A percentile compares a stretch with the other conserved stretches of the same genome.
Evolutionary conservation across 768 basidiomycete genomes (phyloP).

Genomic region (Leccinum rimulosum): DNA sequence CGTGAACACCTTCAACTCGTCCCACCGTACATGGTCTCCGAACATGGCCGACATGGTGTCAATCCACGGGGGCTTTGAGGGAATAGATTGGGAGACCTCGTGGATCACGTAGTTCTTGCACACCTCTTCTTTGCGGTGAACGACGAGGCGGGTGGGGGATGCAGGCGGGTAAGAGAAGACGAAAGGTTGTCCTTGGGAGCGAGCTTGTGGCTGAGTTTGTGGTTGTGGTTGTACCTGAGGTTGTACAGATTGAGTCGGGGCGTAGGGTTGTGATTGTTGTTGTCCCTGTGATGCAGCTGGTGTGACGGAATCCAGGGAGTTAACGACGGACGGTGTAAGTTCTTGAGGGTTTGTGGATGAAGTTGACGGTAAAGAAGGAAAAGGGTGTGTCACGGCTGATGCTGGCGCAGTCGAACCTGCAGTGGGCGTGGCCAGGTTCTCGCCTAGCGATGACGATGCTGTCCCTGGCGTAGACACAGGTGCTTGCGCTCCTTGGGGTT

Average conservation of each 20-base stretch:
- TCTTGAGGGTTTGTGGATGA: conserved; percentile 1
- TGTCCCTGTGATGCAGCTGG: background rate
- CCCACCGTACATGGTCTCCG: conserved; percentile 82
- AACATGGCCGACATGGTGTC: conserved; percentile 83
- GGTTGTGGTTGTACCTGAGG: background rate
- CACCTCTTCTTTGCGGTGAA: conserved; percentile 46
- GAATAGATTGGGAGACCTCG: conserved; percentile 48
- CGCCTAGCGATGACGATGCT: background rate
- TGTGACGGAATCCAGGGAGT: background rate
- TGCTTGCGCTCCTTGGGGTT: conserved; percentile 3
- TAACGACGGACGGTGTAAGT: background rate
- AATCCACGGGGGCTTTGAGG: conserved; percentile 54
- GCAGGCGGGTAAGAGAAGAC: conserved; percentile 10
- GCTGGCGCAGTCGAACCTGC: background rate
- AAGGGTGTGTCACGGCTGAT: background rate
- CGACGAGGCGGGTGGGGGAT: conserved; percentile 14
- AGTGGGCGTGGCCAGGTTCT: background rate
- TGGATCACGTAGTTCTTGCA: conserved; percentile 73
- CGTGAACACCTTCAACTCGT: conserved; percentile 61
- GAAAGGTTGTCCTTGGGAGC: background rate
- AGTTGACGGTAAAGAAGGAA: background rate
- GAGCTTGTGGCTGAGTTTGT: background rate
- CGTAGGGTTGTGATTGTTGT: conserved; percentile 1
- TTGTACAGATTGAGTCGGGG: background rate
- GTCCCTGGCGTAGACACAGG: background rate